Evolutionary conservation across 148 eudicot genomes (phyloP), one percentile per base, ranked within the genome.

Genomic region (Dianthus caryophyllus): DNA sequence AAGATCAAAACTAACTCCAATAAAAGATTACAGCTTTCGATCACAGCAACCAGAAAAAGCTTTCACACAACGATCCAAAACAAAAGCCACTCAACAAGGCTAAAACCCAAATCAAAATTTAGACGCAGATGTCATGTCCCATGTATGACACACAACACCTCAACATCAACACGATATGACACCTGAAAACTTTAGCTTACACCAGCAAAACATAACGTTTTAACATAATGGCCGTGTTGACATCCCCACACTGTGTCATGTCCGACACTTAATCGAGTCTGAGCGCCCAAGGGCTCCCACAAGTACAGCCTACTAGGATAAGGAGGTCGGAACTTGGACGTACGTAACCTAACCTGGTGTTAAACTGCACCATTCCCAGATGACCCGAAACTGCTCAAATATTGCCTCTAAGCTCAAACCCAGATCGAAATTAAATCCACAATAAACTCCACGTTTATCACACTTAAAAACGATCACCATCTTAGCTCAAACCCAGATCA

Each of bases 151-250:
- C 39, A 33, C 3, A 33, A 33, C 5, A 8, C 8, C 8, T 33
- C 71, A 91, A 96, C 96, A 85, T 50, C 76, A 57, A 54, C 87
- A 88, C 66, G 85, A 77, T 70, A 91, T 33, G 52, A 96, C 96
- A 53, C 89, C 98, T 85, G 84, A 89, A 59, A 87, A 61, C 10
- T 30, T 53, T 30, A 24, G n/a, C n/a, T n/a, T n/a, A n/a, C n/a
- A n/a, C n/a, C n/a, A n/a, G n/a, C n/a, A n/a, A n/a, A n/a, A n/a
- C n/a, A n/a, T n/a, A n/a, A n/a, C n/a, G n/a, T n/a, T n/a, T n/a
- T n/a, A n/a, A n/a, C n/a, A n/a, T n/a, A n/a, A n/a, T n/a, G n/a
- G n/a, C n/a, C n/a, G n/a, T n/a, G n/a, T n/a, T n/a, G n/a, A n/a
- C n/a, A n/a, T n/a, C n/a, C n/a, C n/a, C n/a, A n/a, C n/a, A n/a